A percentile compares a stretch with the other conserved stretches of the same genome.
Evolutionary conservation across 2,329 filamentous ascomycete genomes (phyloP).

Genomic region (Alternaria metachromatica): DNA sequence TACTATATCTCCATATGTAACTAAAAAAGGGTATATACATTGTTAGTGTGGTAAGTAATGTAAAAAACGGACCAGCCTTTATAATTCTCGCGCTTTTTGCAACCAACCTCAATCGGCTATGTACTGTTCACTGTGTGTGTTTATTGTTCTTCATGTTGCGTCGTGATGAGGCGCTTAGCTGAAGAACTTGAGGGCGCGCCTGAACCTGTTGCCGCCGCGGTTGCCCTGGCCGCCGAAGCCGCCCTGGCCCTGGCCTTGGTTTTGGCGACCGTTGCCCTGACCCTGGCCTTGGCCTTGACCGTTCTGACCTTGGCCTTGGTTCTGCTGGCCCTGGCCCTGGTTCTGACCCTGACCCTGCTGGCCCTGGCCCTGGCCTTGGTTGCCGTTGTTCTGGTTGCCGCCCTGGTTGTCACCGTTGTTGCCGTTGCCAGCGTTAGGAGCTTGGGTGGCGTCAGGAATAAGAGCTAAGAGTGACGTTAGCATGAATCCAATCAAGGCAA

Average conservation of each 20-base stretch:
- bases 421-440: constrained; percentile 15
- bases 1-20: not conserved
- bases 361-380: not conserved
- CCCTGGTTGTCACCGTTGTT: constrained; percentile 17
- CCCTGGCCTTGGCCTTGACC: not conserved
- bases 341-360: not conserved
- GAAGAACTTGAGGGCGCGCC: constrained; percentile 9
- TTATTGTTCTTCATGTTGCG: not conserved
- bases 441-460: constrained; percentile 17
- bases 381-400: constrained; percentile 10
- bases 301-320: not conserved
- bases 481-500: not conserved
- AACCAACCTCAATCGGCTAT: not conserved
- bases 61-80: constrained; percentile 6
- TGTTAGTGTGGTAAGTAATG: not conserved
- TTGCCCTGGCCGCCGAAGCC: not conserved
- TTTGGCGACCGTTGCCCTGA: not conserved
- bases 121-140: not conserved
- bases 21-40: constrained; percentile 11
- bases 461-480: constrained; percentile 24
- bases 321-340: not conserved
- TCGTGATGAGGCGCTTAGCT: not conserved
- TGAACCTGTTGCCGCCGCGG: constrained; percentile 1
- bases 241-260: not conserved
- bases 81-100: not conserved